phyloP scores from a whole-genome alignment of 2,329 filamentous ascomycete species.

The Cercospora sojina region DNA sequence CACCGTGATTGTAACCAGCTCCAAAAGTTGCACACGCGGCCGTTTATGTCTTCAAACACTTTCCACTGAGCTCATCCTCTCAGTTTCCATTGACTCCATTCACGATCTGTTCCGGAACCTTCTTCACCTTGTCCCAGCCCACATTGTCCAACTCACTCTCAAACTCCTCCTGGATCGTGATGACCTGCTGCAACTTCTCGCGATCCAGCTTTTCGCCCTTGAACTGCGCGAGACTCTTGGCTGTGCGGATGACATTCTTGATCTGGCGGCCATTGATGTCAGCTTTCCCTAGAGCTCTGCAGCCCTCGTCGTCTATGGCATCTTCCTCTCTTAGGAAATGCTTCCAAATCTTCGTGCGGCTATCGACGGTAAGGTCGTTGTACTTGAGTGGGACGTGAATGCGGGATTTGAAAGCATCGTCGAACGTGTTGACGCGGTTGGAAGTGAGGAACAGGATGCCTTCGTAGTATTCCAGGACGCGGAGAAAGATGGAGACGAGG shows the following conservation, averaged over 20 bases:
- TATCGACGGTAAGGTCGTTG: conserved; percentile 26
- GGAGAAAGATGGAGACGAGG: conserved; percentile 62
- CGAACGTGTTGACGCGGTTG: conserved; percentile 39
- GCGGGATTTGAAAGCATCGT: conserved; percentile 41
- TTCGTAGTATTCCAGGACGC: conserved; percentile 42
- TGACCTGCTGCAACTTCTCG: conserved; percentile 31
- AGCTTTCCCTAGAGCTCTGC: conserved; percentile 25
- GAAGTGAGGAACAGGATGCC: conserved; percentile 43
- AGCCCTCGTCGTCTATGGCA: conserved; percentile 24
- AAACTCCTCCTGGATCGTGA: conserved; percentile 32
- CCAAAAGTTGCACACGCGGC: background rate
- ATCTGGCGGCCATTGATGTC: conserved; percentile 36
- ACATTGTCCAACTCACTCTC: conserved; percentile 27
- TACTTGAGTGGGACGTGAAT: conserved; percentile 39
- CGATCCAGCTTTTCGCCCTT: conserved; percentile 26
- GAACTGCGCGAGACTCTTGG: conserved; percentile 31
- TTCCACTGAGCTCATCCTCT: background rate
- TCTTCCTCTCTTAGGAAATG: conserved; percentile 26
- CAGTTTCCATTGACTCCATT: conserved; percentile 11
- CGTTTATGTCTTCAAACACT: background rate
- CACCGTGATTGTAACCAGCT: background rate
- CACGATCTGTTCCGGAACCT: background rate
- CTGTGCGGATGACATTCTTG: conserved; percentile 35
- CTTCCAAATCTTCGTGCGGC: conserved; percentile 31
- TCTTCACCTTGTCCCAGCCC: background rate